Evolutionary conservation across 345 rosid species (phyloP), one percentile per base, ranked within the genome.

Genomic region (Syzygium aromaticum): DNA sequence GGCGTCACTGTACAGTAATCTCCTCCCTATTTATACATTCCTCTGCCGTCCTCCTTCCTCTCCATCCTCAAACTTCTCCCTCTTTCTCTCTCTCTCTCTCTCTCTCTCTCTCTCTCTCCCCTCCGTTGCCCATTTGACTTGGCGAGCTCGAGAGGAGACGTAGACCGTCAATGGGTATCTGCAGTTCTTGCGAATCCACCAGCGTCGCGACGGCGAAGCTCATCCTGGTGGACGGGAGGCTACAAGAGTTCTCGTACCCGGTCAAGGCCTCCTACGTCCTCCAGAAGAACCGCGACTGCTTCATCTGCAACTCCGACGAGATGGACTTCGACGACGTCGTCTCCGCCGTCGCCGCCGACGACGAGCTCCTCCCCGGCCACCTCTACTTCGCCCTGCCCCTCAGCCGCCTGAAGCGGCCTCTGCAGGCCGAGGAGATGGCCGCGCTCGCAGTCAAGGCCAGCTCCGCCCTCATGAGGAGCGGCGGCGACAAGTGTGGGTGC

Each of bases 391-490:
- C 97, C 53, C 88, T 98, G 84, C 99, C 99, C 9, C 86, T 96
- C 88, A 91, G 86, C 84, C 87, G 95, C 89, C 89, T 98, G 78
- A 91, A 90, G 82, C 94, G 89, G 83, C 97, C 96, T 8, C 91
- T 98, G 51, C 95, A 92, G 77, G 92, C 97, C 1, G 96, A 95
- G 86, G 97, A 98, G 86, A 96, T 98, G 99, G 99, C 99, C 25
- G 97, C 99, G 90, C 93, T 98, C 92, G 99, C 99, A 1, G 99
- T 98, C 27, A 96, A 94, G 91, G 99, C 99, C 16, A 98, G 97
- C 93, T 89, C 97, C 5, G 99, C 99, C 9, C 89, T 98, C 2
- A 92, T 91, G 97, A 95, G 91, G 85, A 88, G 88, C 40, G 90
- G 93, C 21, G 91, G 88, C 33, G 91, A 91, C 19, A 89, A 90